Evolutionary conservation across 257 asterid genomes (phyloP).

Genomic region (Echium plantagineum): DNA sequence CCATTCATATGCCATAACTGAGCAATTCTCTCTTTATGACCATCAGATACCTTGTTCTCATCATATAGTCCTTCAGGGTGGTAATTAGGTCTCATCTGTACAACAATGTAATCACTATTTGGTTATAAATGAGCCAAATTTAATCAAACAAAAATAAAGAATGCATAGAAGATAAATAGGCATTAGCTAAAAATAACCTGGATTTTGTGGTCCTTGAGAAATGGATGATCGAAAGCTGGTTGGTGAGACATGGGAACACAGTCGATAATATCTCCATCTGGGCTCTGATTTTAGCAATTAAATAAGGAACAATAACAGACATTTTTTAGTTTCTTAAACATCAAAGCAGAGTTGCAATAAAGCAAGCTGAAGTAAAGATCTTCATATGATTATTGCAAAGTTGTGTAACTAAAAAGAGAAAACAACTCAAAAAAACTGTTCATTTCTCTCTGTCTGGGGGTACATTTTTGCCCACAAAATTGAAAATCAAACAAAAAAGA

Average conservation of each 20-base stretch:
- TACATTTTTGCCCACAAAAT: background rate
- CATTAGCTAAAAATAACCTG: constrained; percentile 34
- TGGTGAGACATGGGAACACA: constrained; percentile 77
- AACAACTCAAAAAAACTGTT: background rate
- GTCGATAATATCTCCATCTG: constrained; percentile 83
- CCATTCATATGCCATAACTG: constrained; percentile 91
- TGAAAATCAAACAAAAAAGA: background rate
- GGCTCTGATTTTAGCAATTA: constrained; percentile 43
- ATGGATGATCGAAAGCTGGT: constrained; percentile 87
- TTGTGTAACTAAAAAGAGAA: background rate
- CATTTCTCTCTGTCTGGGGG: background rate
- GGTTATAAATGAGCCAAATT: background rate
- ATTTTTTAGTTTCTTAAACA: too few species aligned
- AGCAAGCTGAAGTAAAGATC: background rate
- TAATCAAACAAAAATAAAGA: background rate
- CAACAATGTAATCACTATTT: background rate
- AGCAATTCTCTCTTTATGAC: constrained; percentile 35
- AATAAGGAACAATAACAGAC: background rate
- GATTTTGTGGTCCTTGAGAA: constrained; percentile 84
- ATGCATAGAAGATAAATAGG: background rate
- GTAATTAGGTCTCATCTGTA: constrained; percentile 61
- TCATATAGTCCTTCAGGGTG: constrained; percentile 68
- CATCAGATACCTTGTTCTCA: constrained; percentile 33
- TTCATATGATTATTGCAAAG: background rate
- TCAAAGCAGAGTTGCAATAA: background rate